These are phyloP conservation scores for Boletus sensibilis DNA, from an alignment of 768 basidiomycete genomes.

Conservation along the genomic window DNA sequence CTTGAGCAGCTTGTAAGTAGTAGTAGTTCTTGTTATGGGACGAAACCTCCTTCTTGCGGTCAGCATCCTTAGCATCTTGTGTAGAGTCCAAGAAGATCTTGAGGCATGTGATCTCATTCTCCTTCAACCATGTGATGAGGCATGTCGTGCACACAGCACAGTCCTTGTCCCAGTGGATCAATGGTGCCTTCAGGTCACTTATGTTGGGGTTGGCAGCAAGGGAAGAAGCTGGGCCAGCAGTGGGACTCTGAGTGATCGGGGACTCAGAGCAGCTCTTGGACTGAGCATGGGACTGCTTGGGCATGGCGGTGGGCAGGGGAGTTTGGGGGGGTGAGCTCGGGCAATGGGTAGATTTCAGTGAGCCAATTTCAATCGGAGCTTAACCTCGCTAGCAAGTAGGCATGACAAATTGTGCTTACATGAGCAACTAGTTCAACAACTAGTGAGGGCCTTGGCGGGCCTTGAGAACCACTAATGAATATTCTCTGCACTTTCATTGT, in stretches of 20 bases:
- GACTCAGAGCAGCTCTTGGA: not conserved
- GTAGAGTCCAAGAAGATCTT: not conserved
- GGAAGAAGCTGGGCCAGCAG: not conserved
- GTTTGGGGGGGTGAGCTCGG: not conserved
- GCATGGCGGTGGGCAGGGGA: not conserved
- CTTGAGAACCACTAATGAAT: too few species aligned
- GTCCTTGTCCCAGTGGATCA: not conserved
- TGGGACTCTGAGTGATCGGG: not conserved
- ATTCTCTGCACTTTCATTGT: too few species aligned
- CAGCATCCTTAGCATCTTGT: not conserved
- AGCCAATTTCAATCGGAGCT: not conserved
- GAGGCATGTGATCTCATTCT: not conserved
- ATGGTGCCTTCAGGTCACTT: not conserved
- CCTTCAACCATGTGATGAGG: not conserved
- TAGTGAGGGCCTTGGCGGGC: too few species aligned
- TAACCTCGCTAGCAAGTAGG: not conserved
- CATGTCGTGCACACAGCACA: not conserved
- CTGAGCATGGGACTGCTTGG: not conserved
- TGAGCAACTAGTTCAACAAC: too few species aligned
- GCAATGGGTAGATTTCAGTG: not conserved
- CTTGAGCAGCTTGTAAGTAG: not conserved
- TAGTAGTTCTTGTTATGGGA: not conserved
- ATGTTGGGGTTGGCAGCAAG: not conserved
- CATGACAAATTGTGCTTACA: too few species aligned
- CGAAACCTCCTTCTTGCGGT: not conserved